A percentile compares a stretch with the other conserved stretches of the same genome.
phyloP scores from a whole-genome alignment of 805 yeast species.

The Tetrapisispora nanseiensis region DNA sequence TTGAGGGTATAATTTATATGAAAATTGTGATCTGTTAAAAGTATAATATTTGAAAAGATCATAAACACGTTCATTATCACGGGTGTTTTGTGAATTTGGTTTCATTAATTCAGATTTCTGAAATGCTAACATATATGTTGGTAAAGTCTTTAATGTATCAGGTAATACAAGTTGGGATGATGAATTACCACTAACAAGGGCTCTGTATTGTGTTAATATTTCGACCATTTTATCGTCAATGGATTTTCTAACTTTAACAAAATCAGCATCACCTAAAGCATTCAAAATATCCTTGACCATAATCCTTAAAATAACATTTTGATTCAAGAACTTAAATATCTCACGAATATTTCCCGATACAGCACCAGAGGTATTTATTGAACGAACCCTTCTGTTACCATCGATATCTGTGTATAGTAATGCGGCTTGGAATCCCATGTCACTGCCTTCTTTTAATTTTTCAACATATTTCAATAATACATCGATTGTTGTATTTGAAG shows the following conservation, averaged over 20 bases:
- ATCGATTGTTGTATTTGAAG: constrained; percentile 53
- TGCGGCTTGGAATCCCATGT: constrained; percentile 87
- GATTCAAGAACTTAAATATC: constrained; percentile 70
- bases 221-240: constrained; percentile 44
- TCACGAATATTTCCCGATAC: constrained; percentile 64
- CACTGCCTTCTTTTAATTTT: constrained; percentile 48
- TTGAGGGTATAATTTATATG: constrained; percentile 66
- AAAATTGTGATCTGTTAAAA: constrained; percentile 45
- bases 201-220: constrained; percentile 48
- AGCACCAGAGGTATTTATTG: constrained; percentile 67
- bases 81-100: constrained; percentile 26
- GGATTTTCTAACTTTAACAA: constrained; percentile 41
- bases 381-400: constrained; percentile 74
- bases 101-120: constrained; percentile 54
- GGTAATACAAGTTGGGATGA: constrained; percentile 64
- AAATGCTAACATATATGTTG: constrained; percentile 55
- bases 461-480: constrained; percentile 71
- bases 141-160: constrained; percentile 60
- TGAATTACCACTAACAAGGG: constrained; percentile 33
- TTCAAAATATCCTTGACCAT: constrained; percentile 38
- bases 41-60: constrained; percentile 35
- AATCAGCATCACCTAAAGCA: constrained; percentile 32
- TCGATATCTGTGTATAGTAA: constrained; percentile 63
- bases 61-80: constrained; percentile 55
- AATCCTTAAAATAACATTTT: constrained; percentile 48